Conservation (phyloP, 352 stramenopile species). For the Phytophthora sp. region DNA sequence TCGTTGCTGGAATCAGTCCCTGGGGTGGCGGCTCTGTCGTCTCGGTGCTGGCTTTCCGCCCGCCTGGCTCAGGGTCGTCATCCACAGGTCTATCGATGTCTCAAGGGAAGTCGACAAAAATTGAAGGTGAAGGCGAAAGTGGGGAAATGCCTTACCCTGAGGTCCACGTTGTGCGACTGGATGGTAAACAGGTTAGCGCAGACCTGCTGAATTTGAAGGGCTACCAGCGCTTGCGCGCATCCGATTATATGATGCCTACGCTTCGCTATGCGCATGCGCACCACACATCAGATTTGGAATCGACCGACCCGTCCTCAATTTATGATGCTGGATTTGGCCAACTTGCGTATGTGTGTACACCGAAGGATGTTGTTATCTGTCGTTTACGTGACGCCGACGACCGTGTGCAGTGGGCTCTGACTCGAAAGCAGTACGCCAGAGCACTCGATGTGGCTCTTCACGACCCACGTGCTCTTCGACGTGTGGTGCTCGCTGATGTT, state of each 20-base stretch:
- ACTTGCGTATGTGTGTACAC: constrained; percentile 81
- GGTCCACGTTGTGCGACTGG: constrained; percentile 87
- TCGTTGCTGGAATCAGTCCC: constrained; percentile 74
- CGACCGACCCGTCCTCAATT: constrained; percentile 42
- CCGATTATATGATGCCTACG: constrained; percentile 84
- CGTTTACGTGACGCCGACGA: constrained; percentile 80
- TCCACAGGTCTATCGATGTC: constrained; percentile 18
- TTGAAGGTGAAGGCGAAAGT: constrained; percentile 76
- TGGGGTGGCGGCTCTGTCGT: constrained; percentile 63
- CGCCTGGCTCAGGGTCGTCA: constrained; percentile 48
- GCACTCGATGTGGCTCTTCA: constrained; percentile 70
- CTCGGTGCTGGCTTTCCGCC: constrained; percentile 75
- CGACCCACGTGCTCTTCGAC: constrained; percentile 59
- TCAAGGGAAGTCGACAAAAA: constrained; percentile 41
- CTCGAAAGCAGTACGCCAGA: constrained; percentile 61
- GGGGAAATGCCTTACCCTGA: constrained; percentile 83
- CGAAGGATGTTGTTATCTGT: constrained; percentile 88
- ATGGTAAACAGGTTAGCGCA: constrained; percentile 88
- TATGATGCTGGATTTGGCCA: constrained; percentile 75
- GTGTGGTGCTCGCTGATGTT: constrained; percentile 65
- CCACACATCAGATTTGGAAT: constrained; percentile 23
- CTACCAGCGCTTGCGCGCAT: constrained; percentile 75
- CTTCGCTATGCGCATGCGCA: constrained; percentile 59
- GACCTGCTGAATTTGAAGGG: constrained; percentile 79
- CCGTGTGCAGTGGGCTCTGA: constrained; percentile 73